A percentile compares a stretch with the other conserved stretches of the same genome.
phyloP scores from a whole-genome alignment of 441 rosid species.

The Flueggea neowawraea region DNA sequence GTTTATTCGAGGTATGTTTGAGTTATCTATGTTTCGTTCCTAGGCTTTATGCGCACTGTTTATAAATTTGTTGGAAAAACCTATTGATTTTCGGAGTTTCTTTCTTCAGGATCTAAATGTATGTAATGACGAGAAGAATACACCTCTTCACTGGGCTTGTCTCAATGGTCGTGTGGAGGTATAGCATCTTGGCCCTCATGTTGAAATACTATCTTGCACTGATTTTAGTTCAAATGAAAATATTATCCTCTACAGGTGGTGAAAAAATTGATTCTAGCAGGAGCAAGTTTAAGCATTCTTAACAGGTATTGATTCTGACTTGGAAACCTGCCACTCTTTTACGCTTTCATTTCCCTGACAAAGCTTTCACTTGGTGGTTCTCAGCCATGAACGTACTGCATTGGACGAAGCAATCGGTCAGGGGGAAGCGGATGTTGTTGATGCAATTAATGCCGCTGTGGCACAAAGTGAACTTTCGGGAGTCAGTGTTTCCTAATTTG shows the following conservation, averaged over 20 bases:
- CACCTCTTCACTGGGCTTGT: slow-evolving; percentile 94
- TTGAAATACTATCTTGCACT: neutral
- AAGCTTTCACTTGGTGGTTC: neutral
- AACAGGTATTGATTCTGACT: slow-evolving; percentile 45
- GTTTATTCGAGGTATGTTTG: no score
- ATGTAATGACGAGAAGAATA: slow-evolving; percentile 70
- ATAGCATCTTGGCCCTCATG: slow-evolving; percentile 6
- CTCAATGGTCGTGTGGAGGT: slow-evolving; percentile 85
- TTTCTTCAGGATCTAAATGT: slow-evolving; percentile 62
- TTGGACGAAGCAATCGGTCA: slow-evolving; percentile 73
- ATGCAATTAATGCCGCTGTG: slow-evolving; percentile 57
- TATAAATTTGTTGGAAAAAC: neutral
- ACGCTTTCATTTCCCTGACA: neutral
- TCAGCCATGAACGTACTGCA: slow-evolving; percentile 81
- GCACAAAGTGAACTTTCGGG: slow-evolving; percentile 65
- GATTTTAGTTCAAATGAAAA: neutral
- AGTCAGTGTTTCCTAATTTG: slow-evolving; percentile 37
- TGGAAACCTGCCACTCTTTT: neutral
- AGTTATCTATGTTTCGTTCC: no score
- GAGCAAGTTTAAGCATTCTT: slow-evolving; percentile 63
- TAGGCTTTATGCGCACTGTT: no score
- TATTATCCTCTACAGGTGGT: slow-evolving; percentile 48
- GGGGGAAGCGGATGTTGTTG: slow-evolving; percentile 64
- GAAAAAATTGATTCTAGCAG: slow-evolving; percentile 62
- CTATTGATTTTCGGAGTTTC: slow-evolving; percentile 9